Percentiles rank a stretch among this genome's conserved stretches.
phyloP scores from a whole-genome alignment of 2,329 filamentous ascomycete genomes.

The Colletotrichum salicis region DNA sequence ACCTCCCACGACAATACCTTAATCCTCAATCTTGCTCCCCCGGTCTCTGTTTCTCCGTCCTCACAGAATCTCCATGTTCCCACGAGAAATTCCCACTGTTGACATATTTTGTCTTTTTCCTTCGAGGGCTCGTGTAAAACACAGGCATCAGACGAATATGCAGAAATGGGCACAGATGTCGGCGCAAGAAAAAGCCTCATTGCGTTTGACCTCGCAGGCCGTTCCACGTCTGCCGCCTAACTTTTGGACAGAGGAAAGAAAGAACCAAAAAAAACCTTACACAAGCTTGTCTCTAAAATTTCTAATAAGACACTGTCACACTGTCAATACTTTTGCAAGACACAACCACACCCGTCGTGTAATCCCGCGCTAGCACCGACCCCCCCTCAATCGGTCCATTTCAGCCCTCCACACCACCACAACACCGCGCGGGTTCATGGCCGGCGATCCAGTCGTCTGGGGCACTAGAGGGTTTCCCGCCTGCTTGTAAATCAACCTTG shows the following conservation, averaged over 20 bases:
- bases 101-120: background rate
- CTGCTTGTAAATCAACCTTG: background rate
- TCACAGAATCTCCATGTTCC: background rate
- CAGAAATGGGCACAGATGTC: conserved; percentile 27
- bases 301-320: conserved; percentile 7
- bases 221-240: conserved; percentile 14
- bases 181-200: background rate
- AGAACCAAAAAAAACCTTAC: background rate
- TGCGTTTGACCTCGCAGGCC: conserved; percentile 21
- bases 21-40: background rate
- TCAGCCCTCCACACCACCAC: conserved; percentile 1
- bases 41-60: background rate
- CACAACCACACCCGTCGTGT: conserved; percentile 1
- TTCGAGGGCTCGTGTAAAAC: conserved; percentile 18
- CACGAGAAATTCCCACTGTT: background rate
- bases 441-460: conserved; percentile 5
- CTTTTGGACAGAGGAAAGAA: background rate
- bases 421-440: background rate
- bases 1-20: background rate
- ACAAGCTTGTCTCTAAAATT: conserved; percentile 7
- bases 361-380: conserved; percentile 7
- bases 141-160: conserved; percentile 29
- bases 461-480: background rate
- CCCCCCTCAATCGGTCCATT: conserved; percentile 19
- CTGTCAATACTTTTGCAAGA: conserved; percentile 22